Percentiles rank a stretch among this genome's conserved stretches.
Conservation (phyloP, 352 stramenopile species). For the Globisporangium orthogonon region DNA sequence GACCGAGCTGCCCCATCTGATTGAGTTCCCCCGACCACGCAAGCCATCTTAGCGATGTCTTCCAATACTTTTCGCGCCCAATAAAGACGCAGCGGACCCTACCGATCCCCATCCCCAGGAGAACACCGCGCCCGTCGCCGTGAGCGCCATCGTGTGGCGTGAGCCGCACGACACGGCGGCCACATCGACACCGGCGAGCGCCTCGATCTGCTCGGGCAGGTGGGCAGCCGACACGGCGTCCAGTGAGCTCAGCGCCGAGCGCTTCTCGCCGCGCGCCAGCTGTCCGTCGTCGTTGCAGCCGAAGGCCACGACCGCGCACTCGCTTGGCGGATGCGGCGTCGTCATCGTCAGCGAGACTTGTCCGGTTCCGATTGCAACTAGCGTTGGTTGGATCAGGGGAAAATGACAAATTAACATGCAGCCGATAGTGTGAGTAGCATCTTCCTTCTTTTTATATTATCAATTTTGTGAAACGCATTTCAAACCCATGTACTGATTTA, state of each 20-base stretch:
- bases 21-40: no score
- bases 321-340: background rate
- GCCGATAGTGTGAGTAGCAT: no score
- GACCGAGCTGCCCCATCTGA: constrained; percentile 79
- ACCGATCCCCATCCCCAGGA: constrained; percentile 80
- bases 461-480: no score
- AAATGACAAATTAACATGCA: no score
- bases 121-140: constrained; percentile 47
- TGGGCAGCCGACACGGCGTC: constrained; percentile 76
- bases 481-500: no score
- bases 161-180: constrained; percentile 73
- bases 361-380: background rate
- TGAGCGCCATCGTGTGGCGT: constrained; percentile 78
- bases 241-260: constrained; percentile 39
- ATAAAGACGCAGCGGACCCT: constrained; percentile 2
- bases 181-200: constrained; percentile 43
- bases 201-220: constrained; percentile 53
- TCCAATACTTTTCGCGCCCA: no score
- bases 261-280: constrained; percentile 61
- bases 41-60: no score
- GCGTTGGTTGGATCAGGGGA: background rate
- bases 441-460: no score
- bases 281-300: constrained; percentile 84
- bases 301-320: constrained; percentile 58
- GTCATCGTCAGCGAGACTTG: background rate